phyloP scores from a whole-genome alignment of 495 filamentous ascomycete species.

The Margaritispora aquatica region DNA sequence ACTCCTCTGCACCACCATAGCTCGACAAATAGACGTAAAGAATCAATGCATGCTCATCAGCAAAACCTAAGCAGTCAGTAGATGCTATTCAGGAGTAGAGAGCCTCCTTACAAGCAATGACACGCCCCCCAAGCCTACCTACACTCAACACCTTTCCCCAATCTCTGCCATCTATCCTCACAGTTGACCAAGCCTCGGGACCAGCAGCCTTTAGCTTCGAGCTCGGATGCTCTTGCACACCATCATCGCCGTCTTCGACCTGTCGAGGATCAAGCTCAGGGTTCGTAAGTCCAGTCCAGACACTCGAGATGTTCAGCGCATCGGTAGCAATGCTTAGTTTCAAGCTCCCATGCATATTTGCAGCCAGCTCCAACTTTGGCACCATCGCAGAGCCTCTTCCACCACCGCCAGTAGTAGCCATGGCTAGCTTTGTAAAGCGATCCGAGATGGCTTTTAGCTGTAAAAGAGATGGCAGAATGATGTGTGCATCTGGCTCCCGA shows the following conservation, averaged over 20 bases:
- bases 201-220: slow-evolving; percentile 56
- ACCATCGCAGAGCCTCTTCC: slow-evolving; percentile 23
- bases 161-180: slow-evolving; percentile 85
- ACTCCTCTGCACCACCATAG: slow-evolving; percentile 55
- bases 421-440: slow-evolving; percentile 77
- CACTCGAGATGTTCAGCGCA: slow-evolving; percentile 68
- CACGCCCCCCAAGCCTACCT: slow-evolving; percentile 78
- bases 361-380: slow-evolving; percentile 72
- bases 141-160: slow-evolving; percentile 88
- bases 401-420: slow-evolving; percentile 29
- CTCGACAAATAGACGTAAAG: slow-evolving; percentile 87
- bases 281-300: slow-evolving; percentile 78
- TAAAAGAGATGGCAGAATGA: slow-evolving; percentile 73
- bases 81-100: not conserved
- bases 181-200: slow-evolving; percentile 71
- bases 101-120: slow-evolving; percentile 70
- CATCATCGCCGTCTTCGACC: slow-evolving; percentile 54
- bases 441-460: slow-evolving; percentile 90
- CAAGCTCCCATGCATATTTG: slow-evolving; percentile 87
- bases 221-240: slow-evolving; percentile 64
- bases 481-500: slow-evolving; percentile 89
- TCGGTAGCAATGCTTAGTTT: slow-evolving; percentile 71
- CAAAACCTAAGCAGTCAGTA: slow-evolving; percentile 32
- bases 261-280: slow-evolving; percentile 74
- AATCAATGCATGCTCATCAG: slow-evolving; percentile 74